These are phyloP conservation scores for Alternaria gansuensis DNA, from an alignment of 2,329 filamentous ascomycete genomes.

Conservation along the genomic window DNA sequence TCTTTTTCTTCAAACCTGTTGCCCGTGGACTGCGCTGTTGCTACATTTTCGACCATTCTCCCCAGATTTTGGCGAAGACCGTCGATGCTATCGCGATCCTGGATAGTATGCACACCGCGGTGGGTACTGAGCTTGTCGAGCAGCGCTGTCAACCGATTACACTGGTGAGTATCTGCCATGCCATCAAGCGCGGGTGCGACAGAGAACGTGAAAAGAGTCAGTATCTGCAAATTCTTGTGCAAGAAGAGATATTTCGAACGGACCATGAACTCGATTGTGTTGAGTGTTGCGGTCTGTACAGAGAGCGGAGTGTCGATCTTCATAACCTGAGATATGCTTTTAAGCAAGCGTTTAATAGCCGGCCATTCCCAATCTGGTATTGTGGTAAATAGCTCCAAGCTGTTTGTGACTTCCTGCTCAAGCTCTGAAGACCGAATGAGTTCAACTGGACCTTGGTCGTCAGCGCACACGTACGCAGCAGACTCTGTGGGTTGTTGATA, in stretches of 20 bases:
- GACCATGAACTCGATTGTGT: constrained; percentile 7
- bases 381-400: not conserved
- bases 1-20: not conserved
- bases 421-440: not conserved
- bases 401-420: not conserved
- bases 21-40: not conserved
- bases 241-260: not conserved
- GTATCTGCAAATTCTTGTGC: not conserved
- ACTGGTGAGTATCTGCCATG: not conserved
- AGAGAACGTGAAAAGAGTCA: not conserved
- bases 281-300: not conserved
- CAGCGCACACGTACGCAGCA: not conserved
- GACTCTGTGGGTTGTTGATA: not conserved
- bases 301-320: not conserved
- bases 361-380: not conserved
- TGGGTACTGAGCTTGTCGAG: not conserved
- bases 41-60: not conserved
- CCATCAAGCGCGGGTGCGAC: constrained; percentile 1
- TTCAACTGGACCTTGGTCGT: not conserved
- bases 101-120: not conserved
- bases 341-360: not conserved
- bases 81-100: not conserved
- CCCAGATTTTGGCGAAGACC: not conserved
- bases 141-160: not conserved
- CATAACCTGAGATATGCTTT: not conserved